Conservation (phyloP, 2,329 filamentous ascomycete species). For the Fusarium nanum region DNA sequence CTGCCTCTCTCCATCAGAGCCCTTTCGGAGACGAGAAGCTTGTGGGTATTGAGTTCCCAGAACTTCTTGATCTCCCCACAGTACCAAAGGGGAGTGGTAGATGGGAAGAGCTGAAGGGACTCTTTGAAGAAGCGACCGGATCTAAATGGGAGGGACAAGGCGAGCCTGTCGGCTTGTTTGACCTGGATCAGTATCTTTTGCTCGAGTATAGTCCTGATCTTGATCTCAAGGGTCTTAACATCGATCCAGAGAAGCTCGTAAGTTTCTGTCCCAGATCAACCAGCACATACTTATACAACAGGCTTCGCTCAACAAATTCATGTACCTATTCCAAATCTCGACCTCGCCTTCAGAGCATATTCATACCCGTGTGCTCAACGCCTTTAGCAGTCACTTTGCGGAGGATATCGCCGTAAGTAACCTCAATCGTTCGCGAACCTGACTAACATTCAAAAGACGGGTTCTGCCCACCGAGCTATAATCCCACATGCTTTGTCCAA, state of each 20-base stretch:
- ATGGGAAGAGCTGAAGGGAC: not conserved
- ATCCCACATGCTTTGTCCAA: conserved; percentile 1
- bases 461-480: conserved; percentile 17
- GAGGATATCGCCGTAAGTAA: conserved; percentile 2
- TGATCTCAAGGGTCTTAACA: not conserved
- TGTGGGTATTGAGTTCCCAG: conserved; percentile 11
- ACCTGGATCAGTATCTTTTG: conserved; percentile 11
- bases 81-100: accelerated
- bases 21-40: conserved; percentile 1
- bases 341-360: not conserved
- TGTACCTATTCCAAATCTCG: conserved; percentile 16
- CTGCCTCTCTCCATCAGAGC: not conserved
- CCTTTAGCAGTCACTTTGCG: not conserved
- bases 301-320: not conserved
- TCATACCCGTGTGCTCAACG: conserved; percentile 4
- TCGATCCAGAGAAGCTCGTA: not conserved
- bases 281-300: accelerated
- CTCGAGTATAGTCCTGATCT: conserved; percentile 10
- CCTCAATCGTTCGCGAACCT: too few relatives aligned
- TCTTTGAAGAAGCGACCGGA: not conserved
- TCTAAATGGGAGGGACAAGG: not conserved
- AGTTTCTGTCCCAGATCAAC: accelerated
- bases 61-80: not conserved
- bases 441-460: not conserved
- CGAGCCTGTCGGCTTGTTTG: not conserved